phyloP scores from a whole-genome alignment of 345 rosid genomes.

The Lepidium aucheri region DNA sequence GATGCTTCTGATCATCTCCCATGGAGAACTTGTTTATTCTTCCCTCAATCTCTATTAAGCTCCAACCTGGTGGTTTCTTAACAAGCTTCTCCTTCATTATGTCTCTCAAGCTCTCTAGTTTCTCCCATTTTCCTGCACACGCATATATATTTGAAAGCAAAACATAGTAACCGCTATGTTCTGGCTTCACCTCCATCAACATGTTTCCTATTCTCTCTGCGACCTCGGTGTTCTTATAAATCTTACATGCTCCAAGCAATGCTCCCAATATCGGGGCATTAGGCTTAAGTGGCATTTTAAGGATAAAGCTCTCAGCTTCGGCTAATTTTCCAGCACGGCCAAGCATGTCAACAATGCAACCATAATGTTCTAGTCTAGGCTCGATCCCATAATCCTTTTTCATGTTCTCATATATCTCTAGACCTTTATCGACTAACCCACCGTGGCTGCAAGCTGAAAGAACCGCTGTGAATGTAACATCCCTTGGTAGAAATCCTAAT shows the following conservation, averaged over 20 bases:
- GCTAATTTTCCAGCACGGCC: conserved; percentile 65
- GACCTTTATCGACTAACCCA: conserved; percentile 56
- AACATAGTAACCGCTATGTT: conserved; percentile 69
- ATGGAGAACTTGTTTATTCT: conserved; percentile 47
- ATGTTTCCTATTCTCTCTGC: conserved; percentile 55
- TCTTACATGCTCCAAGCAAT: conserved; percentile 69
- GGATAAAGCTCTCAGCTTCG: conserved; percentile 60
- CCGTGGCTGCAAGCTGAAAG: conserved; percentile 74
- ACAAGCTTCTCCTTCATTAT: conserved; percentile 64
- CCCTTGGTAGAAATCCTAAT: conserved; percentile 41
- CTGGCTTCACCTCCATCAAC: conserved; percentile 49
- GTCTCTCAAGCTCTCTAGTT: conserved; percentile 37
- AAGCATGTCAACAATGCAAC: conserved; percentile 69
- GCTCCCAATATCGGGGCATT: conserved; percentile 74
- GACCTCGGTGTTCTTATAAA: conserved; percentile 46
- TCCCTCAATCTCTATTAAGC: conserved; percentile 52
- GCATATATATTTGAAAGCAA: conserved; percentile 65
- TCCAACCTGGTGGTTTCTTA: conserved; percentile 46
- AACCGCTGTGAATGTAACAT: conserved; percentile 56
- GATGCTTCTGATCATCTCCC: conserved; percentile 48
- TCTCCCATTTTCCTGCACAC: conserved; percentile 51
- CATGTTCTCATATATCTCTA: conserved; percentile 53
- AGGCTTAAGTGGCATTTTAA: conserved; percentile 57
- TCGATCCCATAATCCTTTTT: conserved; percentile 33
- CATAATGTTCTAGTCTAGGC: conserved; percentile 72